Evolutionary conservation across 129 eudicot species (phyloP), one percentile per base, ranked within the genome.

Genomic region (Ambrosia artemisiifolia): DNA sequence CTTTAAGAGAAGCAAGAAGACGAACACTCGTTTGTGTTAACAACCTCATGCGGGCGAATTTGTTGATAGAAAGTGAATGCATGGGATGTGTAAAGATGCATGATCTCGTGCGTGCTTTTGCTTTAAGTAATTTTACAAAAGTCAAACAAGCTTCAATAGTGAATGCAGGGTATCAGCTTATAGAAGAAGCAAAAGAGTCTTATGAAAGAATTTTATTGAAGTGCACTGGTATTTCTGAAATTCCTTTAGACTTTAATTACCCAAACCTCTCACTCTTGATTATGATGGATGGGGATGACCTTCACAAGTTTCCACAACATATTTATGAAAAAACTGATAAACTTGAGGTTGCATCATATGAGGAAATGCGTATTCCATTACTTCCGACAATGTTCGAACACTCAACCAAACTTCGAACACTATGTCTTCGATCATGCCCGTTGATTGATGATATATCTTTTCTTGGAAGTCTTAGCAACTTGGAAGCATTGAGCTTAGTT

Each of bases 41-140:
- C 64, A 59, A 30, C 14, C 64, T 59, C 13, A 12, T 59, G 11
- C 40, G 40, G 12, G 64, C 64, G 12, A 59, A 59, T 17, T 59
- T 59, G 64, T 11, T 59, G 8, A 59, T 6, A 0, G 36, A 59
- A 59, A 28, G 64, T 59, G 64, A 59, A 0, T 16, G 9, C 2
- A 11, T 3, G 13, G 64, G 64, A 59, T 28, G 8, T 28, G 64
- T 59, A 35, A 59, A 28, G 12, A 59, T 59, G 64, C 64, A 59
- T 59, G 64, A 59, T 59, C 64, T 59, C 1, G 7, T 59, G 16
- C 64, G 64, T 59, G 40, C 14, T 28, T 59, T 59, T 59, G 64
- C 30, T 59, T 59, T 59, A 28, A 59, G 36, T 59, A 59, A 59
- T 59, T 28, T 59, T 4, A 8, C 56, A n/a, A 49, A 49, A 49